Base-by-base conservation (phyloP, 495 filamentous ascomycete species). In the Aspergillus hancockii region DNA sequence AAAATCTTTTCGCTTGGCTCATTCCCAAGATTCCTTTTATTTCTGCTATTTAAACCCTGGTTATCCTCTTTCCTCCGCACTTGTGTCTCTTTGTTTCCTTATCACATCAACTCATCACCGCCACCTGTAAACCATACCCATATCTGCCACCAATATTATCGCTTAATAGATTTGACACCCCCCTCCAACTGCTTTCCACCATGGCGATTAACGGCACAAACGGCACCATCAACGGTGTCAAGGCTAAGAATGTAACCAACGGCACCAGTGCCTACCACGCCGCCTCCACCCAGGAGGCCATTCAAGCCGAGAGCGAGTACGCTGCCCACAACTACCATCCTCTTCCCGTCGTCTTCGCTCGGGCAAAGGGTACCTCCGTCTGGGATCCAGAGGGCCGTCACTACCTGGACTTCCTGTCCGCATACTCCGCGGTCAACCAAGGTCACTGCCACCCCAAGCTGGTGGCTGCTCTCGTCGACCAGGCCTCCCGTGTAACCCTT, bases 321-420 rank as follows among this genome's bases (percentile, higher is more conserved):
- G 94, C 94, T 43, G 94, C 94, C 45, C 94, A 99, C 83, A 99
- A 99, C 76, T 99, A 99, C 78, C 92, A 97, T 76, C 94, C 95
- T 19, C 87, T 99, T 9, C 95, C 95, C 14, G 84, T 98, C 34
- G 93, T 97, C 60, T 93, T 96, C 70, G 81, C 93, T 23, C 85
- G 85, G 36, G 93, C 90, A 23, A 81, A 86, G 58, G 94, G 95
- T 13, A 89, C 85, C 64, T 85, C 86, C 55, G 95, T 98, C 54
- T 98, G 93, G 93, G 94, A 99, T 70, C 94, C 94, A 18, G 95
- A 98, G 80, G 92, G 91, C 69, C 92, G 90, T 65, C 88, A 94
- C 68, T 99, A 99, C 75, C 88, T 98, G 64, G 94, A 99, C 75
- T 98, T 96, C 81, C 85, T 99, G 51, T 96, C 92, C 49, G 95